Base-by-base conservation (phyloP, 23 red algal genomes). In the Gracilaria vermiculophylla region DNA sequence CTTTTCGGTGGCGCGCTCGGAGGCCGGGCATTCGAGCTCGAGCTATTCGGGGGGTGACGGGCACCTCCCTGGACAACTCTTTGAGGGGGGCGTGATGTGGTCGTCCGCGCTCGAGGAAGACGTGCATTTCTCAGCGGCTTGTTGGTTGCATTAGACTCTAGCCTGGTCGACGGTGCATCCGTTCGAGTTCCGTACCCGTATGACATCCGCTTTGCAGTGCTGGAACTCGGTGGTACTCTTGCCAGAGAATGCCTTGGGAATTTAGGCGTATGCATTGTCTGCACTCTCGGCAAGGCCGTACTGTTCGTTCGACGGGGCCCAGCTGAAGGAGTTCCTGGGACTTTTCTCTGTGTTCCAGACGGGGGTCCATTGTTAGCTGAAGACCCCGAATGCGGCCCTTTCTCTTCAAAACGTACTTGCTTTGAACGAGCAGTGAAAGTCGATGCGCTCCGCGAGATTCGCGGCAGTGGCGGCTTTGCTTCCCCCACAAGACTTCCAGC, bases 331-430 rank as follows among this genome's bases (percentile, higher is more conserved):
- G 81, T 72, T 69, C 34, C 58, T 12, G 43, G 64, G 33, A 57
- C 43, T 54, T 44, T 85, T 23, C 24, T 67, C 53, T 47, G 36
- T 13, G 62, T 13, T 51, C 21, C 28, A 36, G 39, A 17, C 3
- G 24, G 36, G n/a, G 37, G 13, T 9, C 25, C 62, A 28, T 55
- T 21, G 43, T 8, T 54, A 15, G 12, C 25, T 32, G 40, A 24
- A 14, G 43, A 23, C 1, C 60, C 47, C 32, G 61, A 36, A 37
- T 33, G 10, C 11, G 44, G 3, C 60, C 31, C 37, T 14, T 58
- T 54, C 44, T 85, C 81, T 49, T 85, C 81, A 62, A 85, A 85
- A 31, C 64, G 81, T 1, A 85, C 81, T 13, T 85, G 81, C 29
- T 44, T 69, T 1, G 81, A 56, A 7, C 81, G 81, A 56, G 36